These are phyloP conservation scores for Uronychia setigera DNA, from an alignment of 73 alveolate genomes.

Conservation along the genomic window DNA sequence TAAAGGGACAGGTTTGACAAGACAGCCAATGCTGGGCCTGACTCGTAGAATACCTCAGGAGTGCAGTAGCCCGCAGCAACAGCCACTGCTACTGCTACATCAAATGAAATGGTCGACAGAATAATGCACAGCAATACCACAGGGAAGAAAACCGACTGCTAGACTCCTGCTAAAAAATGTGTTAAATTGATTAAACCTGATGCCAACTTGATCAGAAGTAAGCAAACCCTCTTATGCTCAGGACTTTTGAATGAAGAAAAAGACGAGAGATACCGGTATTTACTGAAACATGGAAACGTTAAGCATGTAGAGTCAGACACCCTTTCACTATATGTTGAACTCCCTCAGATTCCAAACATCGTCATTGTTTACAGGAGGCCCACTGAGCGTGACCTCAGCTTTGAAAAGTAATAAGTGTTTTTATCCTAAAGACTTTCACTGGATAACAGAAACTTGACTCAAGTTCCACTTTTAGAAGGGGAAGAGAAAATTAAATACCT, in stretches of 20 bases:
- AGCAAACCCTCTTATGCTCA: neutral
- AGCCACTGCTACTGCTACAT: neutral
- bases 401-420: neutral
- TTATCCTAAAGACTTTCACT: constrained; percentile 16
- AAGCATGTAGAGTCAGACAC: constrained; percentile 72
- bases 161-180: constrained; percentile 18
- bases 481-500: constrained; percentile 82
- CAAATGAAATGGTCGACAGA: neutral
- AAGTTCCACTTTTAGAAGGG: constrained; percentile 81
- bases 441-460: constrained; percentile 69
- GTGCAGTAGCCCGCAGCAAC: no score
- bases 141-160: neutral
- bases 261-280: constrained; percentile 81
- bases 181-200: constrained; percentile 59
- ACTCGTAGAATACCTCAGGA: no score
- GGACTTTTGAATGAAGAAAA: constrained; percentile 60
- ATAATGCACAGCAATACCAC: neutral
- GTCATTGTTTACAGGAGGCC: constrained; percentile 77
- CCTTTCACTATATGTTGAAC: constrained; percentile 74
- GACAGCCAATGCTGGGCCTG: no score
- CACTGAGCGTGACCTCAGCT: constrained; percentile 50
- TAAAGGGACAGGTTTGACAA: no score
- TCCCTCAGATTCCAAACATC: constrained; percentile 84
- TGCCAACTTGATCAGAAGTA: constrained; percentile 38
- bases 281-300: constrained; percentile 76